phyloP scores from a whole-genome alignment of 768 basidiomycete genomes.

The Suillus spraguei region DNA sequence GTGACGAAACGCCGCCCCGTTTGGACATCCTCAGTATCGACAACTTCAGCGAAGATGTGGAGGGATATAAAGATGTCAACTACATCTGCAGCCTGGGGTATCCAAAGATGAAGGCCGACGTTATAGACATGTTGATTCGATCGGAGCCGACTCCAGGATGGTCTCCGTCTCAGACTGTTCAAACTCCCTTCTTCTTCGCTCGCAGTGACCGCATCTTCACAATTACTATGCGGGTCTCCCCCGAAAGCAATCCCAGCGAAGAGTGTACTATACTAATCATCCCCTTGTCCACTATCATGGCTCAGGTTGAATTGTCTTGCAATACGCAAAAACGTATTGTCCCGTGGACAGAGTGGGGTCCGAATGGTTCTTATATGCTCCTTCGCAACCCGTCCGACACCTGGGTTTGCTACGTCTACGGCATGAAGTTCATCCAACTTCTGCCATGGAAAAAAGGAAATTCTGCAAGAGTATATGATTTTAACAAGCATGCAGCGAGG shows the following conservation, averaged over 20 bases:
- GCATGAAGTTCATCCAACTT: conserved; percentile 34
- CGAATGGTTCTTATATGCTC: conserved; percentile 31
- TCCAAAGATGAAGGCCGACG: conserved; percentile 21
- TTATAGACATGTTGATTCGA: conserved; percentile 31
- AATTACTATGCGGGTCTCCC: conserved; percentile 24
- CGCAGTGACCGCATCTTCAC: conserved; percentile 35
- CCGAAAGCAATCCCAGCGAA: conserved; percentile 4
- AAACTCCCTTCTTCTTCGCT: conserved; percentile 26
- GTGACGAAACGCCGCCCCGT: conserved; percentile 8
- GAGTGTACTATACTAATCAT: conserved; percentile 30
- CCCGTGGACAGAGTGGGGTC: conserved; percentile 37
- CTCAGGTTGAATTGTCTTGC: conserved; percentile 22
- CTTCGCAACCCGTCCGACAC: conserved; percentile 27
- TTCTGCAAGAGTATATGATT: conserved; percentile 33
- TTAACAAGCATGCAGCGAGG: conserved; percentile 30
- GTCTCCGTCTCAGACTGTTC: conserved; percentile 16
- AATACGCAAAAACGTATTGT: conserved; percentile 15
- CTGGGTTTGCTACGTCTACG: conserved; percentile 41
- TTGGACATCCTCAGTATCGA: conserved; percentile 26
- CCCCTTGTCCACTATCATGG: conserved; percentile 33
- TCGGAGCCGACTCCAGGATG: conserved; percentile 36
- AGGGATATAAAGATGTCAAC: conserved; percentile 17
- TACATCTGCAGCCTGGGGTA: conserved; percentile 30
- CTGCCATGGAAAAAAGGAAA: conserved; percentile 24
- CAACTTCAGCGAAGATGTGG: conserved; percentile 8